Evolutionary conservation across 2,329 filamentous ascomycete genomes (phyloP).

Genomic region (Phaeophleospora eucalypticola): DNA sequence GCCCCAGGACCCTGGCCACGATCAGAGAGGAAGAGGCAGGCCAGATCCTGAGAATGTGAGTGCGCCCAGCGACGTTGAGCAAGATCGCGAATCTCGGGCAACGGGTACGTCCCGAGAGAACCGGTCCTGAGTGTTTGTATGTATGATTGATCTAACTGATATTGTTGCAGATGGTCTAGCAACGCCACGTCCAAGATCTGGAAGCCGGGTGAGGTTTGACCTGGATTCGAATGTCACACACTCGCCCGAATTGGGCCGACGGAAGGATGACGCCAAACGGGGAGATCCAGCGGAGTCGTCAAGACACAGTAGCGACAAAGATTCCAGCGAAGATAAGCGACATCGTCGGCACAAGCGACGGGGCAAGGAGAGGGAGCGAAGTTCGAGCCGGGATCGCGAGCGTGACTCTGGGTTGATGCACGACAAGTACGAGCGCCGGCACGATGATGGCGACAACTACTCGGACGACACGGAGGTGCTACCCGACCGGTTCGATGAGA

Average conservation of each 20-base stretch:
- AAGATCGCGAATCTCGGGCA: conserved; percentile 28
- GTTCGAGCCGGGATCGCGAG: conserved; percentile 8
- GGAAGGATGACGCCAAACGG: conserved; percentile 22
- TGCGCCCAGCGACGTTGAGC: conserved; percentile 28
- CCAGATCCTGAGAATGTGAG: conserved; percentile 46
- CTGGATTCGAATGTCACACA: conserved; percentile 29
- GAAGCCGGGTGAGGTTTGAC: conserved; percentile 31
- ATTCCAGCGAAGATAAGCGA: conserved; percentile 19
- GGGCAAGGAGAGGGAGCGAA: conserved; percentile 17
- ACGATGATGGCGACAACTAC: conserved; percentile 20
- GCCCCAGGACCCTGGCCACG: conserved; percentile 16
- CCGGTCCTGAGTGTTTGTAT: conserved; percentile 5
- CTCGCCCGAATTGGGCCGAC: conserved; percentile 24
- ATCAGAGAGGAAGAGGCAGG: conserved; percentile 22
- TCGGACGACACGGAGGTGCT: conserved; percentile 34
- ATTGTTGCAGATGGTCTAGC: conserved; percentile 28
- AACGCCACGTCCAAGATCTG: conserved; percentile 23
- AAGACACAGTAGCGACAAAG: conserved; percentile 13
- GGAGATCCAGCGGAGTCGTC: conserved; percentile 17
- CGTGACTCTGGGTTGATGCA: conserved; percentile 20
- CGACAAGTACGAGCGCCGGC: conserved; percentile 26
- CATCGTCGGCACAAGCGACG: conserved; percentile 19
- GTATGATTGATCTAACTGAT: conserved; percentile 6
- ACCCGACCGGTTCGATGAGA: conserved; percentile 35
- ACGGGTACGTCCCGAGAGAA: conserved; percentile 21